These are phyloP conservation scores for Cenchrus americanus DNA, from an alignment of 176 grass and related monocot species.

Conservation along the genomic window DNA sequence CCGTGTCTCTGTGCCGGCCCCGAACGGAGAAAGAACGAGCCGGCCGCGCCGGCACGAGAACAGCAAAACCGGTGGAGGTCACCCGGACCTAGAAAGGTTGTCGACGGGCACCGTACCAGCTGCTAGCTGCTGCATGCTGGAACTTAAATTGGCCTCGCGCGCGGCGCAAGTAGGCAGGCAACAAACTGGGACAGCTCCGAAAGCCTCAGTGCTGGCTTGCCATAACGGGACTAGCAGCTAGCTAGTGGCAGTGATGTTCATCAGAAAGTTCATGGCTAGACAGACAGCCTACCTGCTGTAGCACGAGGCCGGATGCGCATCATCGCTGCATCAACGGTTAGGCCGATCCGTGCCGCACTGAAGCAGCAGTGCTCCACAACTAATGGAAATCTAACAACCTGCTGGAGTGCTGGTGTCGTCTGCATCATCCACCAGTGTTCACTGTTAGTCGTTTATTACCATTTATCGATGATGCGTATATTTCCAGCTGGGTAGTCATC, in stretches of 20 bases:
- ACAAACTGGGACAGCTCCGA: not conserved
- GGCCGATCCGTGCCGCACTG: not conserved
- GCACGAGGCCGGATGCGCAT: not conserved
- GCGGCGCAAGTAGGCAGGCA: not conserved
- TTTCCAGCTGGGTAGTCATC: no score
- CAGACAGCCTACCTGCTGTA: not conserved
- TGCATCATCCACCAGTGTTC: not conserved
- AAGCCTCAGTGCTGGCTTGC: slow-evolving; percentile 18
- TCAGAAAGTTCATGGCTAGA: not conserved
- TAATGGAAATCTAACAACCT: not conserved
- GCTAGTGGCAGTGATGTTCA: not conserved
- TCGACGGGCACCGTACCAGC: not conserved
- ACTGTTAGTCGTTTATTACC: no score
- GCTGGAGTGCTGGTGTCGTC: not conserved
- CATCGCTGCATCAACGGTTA: not conserved
- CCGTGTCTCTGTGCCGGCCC: slow-evolving; percentile 21
- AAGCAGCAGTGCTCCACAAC: not conserved
- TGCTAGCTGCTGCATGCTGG: not conserved
- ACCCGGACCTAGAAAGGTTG: no score
- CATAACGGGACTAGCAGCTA: not conserved
- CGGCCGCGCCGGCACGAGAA: not conserved
- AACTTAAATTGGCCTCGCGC: not conserved
- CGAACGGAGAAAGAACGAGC: slow-evolving; percentile 17
- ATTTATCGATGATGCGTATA: no score
- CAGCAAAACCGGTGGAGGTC: not conserved